Evolutionary conservation across 108 stramenopile genomes (phyloP).

Genomic region (Aurantiochytrium sp.): DNA sequence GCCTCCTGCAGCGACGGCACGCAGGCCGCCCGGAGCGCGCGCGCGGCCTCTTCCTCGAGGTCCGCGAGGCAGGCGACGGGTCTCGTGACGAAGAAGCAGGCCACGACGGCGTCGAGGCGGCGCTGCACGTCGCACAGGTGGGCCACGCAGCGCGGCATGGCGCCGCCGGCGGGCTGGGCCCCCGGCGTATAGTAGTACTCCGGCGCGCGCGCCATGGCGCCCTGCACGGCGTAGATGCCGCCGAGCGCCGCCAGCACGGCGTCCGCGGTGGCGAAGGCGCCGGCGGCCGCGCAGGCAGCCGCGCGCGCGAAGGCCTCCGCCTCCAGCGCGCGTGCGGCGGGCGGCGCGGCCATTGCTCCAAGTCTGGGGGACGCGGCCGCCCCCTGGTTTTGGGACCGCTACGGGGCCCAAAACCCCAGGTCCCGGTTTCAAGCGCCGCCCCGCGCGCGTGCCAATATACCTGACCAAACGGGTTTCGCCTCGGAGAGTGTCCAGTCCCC

Average conservation of each 20-base stretch:
- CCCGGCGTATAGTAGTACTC: neutral
- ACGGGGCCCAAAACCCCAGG: no score
- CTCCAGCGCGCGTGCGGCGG: neutral
- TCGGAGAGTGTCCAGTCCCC: no score
- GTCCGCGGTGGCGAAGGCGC: neutral
- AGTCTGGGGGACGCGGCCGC: no score
- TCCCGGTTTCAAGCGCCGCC: no score
- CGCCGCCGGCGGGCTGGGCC: neutral
- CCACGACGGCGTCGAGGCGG: neutral
- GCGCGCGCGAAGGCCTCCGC: no score
- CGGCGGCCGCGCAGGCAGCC: neutral
- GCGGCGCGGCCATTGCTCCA: no score
- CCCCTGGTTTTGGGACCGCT: no score
- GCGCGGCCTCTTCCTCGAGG: neutral
- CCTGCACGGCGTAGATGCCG: neutral
- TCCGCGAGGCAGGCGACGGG: neutral
- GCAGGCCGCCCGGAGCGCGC: neutral
- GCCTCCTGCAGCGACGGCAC: neutral
- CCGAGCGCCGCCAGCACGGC: neutral
- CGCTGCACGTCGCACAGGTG: constrained; percentile 5
- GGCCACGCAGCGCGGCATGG: neutral
- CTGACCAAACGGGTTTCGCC: no score
- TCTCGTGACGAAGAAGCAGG: neutral
- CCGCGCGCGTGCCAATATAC: no score
- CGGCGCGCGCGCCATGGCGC: neutral